phyloP scores from a whole-genome alignment of 2,329 filamentous ascomycete species.

The Trichoderma oligosporum region DNA sequence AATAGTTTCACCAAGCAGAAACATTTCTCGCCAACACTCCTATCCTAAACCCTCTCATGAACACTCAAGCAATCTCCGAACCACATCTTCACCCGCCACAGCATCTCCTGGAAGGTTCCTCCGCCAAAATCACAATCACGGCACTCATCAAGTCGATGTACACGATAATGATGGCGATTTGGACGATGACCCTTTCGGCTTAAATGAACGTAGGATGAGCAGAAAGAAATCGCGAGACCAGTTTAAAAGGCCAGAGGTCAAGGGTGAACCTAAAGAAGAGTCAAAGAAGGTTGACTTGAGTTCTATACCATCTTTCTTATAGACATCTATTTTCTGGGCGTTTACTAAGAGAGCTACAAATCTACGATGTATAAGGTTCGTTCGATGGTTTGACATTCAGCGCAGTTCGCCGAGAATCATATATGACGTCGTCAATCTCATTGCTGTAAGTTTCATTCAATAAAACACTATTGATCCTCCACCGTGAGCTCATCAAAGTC shows the following conservation, averaged over 20 bases:
- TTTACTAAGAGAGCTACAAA: constrained; percentile 7
- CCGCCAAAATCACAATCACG: not conserved
- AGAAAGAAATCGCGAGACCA: constrained; percentile 33
- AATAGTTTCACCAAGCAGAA: not conserved
- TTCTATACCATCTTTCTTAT: constrained; percentile 39
- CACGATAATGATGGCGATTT: constrained; percentile 23
- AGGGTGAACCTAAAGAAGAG: not conserved
- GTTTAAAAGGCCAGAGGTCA: constrained; percentile 22
- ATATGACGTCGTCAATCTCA: constrained; percentile 6
- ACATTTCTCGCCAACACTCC: not conserved
- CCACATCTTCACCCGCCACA: not conserved
- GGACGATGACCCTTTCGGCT: constrained; percentile 36
- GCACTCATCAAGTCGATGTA: not conserved
- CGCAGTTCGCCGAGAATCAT: not conserved
- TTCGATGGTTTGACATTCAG: too few relatives aligned
- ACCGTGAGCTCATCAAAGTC: constrained; percentile 81
- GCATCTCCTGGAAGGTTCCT: not conserved
- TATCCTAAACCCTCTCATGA: not conserved
- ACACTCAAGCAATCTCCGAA: not conserved
- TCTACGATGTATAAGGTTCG: too few relatives aligned
- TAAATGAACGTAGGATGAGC: constrained; percentile 30
- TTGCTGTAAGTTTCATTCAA: constrained; percentile 22
- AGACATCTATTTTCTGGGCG: constrained; percentile 17
- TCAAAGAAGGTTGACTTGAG: constrained; percentile 26
- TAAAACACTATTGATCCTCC: constrained; percentile 32